These are phyloP conservation scores for Rhexocercosporidium sp. DNA, from an alignment of 2,329 filamentous ascomycete species.

Conservation along the genomic window DNA sequence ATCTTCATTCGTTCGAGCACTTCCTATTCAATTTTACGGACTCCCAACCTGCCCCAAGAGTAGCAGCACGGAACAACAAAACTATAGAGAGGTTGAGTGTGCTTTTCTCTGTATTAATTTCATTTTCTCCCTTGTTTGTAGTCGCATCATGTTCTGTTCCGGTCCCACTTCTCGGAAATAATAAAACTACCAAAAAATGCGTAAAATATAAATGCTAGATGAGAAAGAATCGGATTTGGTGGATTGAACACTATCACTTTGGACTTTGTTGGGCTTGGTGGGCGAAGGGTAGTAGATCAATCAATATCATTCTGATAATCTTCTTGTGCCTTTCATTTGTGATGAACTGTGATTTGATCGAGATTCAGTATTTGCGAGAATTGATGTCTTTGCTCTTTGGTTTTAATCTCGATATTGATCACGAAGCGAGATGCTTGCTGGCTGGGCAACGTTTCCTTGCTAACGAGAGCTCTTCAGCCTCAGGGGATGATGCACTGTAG, in stretches of 20 bases:
- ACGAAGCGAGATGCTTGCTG: too few species aligned
- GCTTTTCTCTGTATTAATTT: neutral
- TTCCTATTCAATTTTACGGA: too few species aligned
- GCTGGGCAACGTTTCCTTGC: too few species aligned
- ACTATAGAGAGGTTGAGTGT: neutral
- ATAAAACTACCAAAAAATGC: neutral
- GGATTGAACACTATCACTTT: neutral
- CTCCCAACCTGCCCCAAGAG: too few species aligned
- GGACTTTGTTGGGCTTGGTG: conserved; percentile 5
- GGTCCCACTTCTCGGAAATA: neutral
- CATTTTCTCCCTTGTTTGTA: neutral
- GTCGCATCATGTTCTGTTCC: neutral
- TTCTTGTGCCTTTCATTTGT: neutral
- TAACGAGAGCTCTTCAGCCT: too few species aligned
- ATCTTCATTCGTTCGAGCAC: neutral
- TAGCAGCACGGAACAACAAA: neutral
- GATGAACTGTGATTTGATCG: neutral
- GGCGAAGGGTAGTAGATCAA: neutral
- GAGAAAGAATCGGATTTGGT: neutral
- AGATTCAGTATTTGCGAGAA: neutral
- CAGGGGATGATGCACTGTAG: too few species aligned
- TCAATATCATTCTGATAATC: conserved; percentile 7
- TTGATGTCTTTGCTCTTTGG: too few species aligned
- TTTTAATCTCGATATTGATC: too few species aligned
- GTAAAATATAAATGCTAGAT: neutral